Evolutionary conservation across 148 eudicot species (phyloP), one percentile per base, ranked within the genome.

Genomic region (Rhododendron mucronatum): DNA sequence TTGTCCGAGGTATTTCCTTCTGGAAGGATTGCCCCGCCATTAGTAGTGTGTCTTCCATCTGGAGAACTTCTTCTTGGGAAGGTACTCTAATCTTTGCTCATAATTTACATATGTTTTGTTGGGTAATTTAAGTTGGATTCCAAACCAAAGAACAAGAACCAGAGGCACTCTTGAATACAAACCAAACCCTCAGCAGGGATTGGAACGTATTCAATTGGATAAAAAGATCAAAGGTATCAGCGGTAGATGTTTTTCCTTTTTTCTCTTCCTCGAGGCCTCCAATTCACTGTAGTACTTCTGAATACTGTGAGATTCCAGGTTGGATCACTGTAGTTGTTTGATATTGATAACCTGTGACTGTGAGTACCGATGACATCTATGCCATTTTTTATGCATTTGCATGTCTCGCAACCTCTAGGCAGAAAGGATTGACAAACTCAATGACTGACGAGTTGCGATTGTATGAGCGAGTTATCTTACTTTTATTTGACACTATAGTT

Each of bases 61-160:
- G 99, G 99, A 83, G 98, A 94, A 71, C 95, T 97, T 87, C 98
- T 97, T 90, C 91, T 97, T 48, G 98, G 99, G 82, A 96, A 96
- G 99, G 99, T 96, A 91, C 79, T 78, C 28, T 69, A 63, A 84
- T 75, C 73, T 65, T 83, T 16, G 39, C 18, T 65, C 33, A 82
- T 82, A 13, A 71, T 71, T 71, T 30, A 33, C 39, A 14, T 12
- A 71, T 33, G 20, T 33, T 71, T 71, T 71, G 18, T 14, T 33
- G 39, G 76, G 18, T 14, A 13, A 14, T 13, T 33, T 71, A 30
- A 30, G 41, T 71, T 30, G 41, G 14, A 71, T 71, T 30, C 41
- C 41, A 71, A 30, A 33, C 76, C 76, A 71, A 71, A 71, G 20
- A 71, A 33, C 76, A 71, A 71, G 76, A 71, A 71, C 76, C 41